Evolutionary conservation across 2,329 filamentous ascomycete species (phyloP), one percentile per base, ranked within the genome.

Genomic region (Emmonsiellopsis sp.): DNA sequence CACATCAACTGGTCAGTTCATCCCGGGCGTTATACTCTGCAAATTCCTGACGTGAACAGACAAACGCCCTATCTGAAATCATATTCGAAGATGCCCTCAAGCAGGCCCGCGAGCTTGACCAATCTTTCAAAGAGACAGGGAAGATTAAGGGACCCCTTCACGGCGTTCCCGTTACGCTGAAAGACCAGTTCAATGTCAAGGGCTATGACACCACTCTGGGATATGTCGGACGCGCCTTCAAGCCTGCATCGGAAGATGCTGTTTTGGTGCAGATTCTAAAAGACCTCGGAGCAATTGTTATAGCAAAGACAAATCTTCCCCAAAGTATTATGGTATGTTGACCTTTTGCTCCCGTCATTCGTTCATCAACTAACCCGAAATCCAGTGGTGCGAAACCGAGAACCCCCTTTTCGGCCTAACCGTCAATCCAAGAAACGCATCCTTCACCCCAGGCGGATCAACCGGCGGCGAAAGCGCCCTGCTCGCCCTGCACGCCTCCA

Each of bases 381-480:
- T 33, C 21, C 21, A 77, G 74, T 77, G 76, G 75, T 74, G 74
- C 52, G 77, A 80, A 60, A 79, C 77, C 0, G 75, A 79, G 2
- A 79, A 78, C 42, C 51, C 79, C 54, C 80, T 78, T 0, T 67
- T 78, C 59, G 84, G 83, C 7, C 74, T 81, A 10, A 84, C 81
- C 0, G 63, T 81, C 21, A 85, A 85, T 62, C 84, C 85, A 0
- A 68, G 70, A 6, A 84, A 85, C 61, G 75, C 80, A 27, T 83
- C 85, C 60, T 75, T 81, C 32, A 85, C 82, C 0, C 77, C 78
- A 21, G 85, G 85, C 9, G 85, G 85, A 8, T 83, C 78, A 39
- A 84, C 82, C 0, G 85, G 85, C 2, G 85, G 85, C 44, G 85
- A 87, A 62, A 77, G 78, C 5, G 83, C 84, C 0, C 72, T 87